Conservation (phyloP, 1,284 basidiomycete species). For the Wolfiporia cocos region DNA sequence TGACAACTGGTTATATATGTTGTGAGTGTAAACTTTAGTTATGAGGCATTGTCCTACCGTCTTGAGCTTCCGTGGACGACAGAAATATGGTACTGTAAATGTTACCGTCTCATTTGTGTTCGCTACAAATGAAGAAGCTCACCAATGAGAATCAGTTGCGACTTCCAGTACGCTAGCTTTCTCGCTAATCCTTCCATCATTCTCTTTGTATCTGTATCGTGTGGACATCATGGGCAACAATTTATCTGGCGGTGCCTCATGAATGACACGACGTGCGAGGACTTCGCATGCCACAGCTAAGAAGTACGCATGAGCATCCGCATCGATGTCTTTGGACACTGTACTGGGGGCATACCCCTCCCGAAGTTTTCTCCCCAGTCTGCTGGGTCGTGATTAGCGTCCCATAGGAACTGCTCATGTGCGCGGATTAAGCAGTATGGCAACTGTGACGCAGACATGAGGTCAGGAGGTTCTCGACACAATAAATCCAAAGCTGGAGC, state of each 20-base stretch:
- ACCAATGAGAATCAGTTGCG: constrained; percentile 84
- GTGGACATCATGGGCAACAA: constrained; percentile 71
- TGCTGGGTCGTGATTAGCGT: constrained; percentile 68
- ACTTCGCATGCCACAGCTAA: constrained; percentile 82
- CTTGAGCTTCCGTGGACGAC: constrained; percentile 82
- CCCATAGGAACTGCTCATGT: constrained; percentile 70
- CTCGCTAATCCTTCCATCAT: constrained; percentile 74
- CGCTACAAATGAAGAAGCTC: constrained; percentile 9
- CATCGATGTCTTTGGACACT: neutral
- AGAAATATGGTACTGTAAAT: constrained; percentile 69
- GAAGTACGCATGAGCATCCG: neutral
- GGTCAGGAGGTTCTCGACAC: neutral
- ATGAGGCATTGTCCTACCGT: constrained; percentile 39
- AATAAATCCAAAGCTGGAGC: constrained; percentile 18
- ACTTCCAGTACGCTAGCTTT: constrained; percentile 74
- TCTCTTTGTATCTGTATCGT: constrained; percentile 67
- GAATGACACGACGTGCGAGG: constrained; percentile 78
- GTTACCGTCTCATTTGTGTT: neutral
- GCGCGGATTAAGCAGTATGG: constrained; percentile 82
- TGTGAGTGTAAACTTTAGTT: constrained; percentile 3
- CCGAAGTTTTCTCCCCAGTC: constrained; percentile 84
- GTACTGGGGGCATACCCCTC: constrained; percentile 48
- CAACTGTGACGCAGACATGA: constrained; percentile 40
- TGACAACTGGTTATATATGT: constrained; percentile 42
- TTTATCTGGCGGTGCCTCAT: constrained; percentile 56